Conservation (phyloP, 257 asterid species). For the Nicotiana paniculata region DNA sequence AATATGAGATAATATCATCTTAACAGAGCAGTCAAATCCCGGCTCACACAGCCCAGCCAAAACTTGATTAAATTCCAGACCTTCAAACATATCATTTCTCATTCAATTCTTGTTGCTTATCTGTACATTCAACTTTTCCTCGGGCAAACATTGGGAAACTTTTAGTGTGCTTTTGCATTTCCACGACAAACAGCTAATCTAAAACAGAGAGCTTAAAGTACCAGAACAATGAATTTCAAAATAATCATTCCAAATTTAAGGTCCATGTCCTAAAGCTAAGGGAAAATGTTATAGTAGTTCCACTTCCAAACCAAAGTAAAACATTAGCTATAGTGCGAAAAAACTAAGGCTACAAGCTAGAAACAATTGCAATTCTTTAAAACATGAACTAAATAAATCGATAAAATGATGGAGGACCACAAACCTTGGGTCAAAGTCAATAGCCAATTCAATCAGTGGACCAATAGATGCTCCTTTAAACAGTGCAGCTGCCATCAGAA, state of each 20-base stretch:
- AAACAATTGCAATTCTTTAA: background rate
- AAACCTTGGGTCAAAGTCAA: slow-evolving; percentile 72
- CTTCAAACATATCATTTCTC: background rate
- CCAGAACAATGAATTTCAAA: background rate
- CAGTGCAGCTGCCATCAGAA: slow-evolving; percentile 70
- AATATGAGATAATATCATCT: background rate
- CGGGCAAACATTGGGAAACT: background rate
- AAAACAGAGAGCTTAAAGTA: background rate
- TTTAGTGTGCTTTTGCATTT: background rate
- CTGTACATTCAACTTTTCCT: background rate
- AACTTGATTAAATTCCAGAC: background rate
- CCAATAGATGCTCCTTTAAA: slow-evolving; percentile 81
- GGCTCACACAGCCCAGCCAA: background rate
- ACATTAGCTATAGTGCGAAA: background rate
- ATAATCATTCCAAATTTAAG: background rate
- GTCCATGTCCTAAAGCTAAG: background rate
- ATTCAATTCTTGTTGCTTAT: background rate
- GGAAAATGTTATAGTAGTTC: background rate
- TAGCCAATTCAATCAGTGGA: slow-evolving; percentile 68
- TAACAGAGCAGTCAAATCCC: background rate
- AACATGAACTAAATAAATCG: background rate
- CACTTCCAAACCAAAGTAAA: background rate
- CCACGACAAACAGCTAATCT: background rate
- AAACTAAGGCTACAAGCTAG: background rate
- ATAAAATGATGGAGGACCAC: background rate